Base-by-base conservation (phyloP, 345 rosid species). In the Syzygium aqueum region DNA sequence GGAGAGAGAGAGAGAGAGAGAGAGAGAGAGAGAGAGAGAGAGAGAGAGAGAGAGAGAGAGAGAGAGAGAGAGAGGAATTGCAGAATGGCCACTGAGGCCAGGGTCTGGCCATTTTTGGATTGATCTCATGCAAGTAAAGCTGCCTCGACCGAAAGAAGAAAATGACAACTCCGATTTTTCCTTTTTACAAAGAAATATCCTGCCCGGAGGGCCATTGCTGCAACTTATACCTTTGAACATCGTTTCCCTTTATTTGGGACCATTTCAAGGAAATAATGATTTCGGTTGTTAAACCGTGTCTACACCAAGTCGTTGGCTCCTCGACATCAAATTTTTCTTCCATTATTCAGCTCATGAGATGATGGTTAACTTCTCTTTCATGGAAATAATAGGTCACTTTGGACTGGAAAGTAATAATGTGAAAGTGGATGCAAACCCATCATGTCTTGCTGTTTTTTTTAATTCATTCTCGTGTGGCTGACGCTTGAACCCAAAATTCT, bases 21-120 rank as follows among this genome's bases (percentile, higher is more conserved):
- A 54, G 59, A 19, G 61, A n/a, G 37, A n/a, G 37, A 0, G 40
- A 28, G 77, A 30, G 78, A 30, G 77, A 12, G 65, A 57, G 28
- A 0, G 27, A 23, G n/a, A 0, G 12, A 2, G 65, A 1, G 65
- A 5, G 65, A 1, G 65, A 27, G 67, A 0, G 17, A 12, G 30
- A 7, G 67, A 5, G 78, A n/a, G n/a, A n/a, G n/a, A n/a, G n/a
- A n/a, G n/a, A n/a, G 12, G 46, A 19, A 37, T 33, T 37, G 19
- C 82, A 73, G 82, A 73, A 33, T 73, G 82, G 82, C 49, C 82
- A 73, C 27, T 19, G 82, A 73, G 82, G 49, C 49, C 23, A 33
- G 27, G 49, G 15, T 73, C 82, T 37, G 82, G 82, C 49, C 82
- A 73, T 73, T 73, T 73, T 73, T 37, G 82, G 27, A 21, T 73